phyloP scores from a whole-genome alignment of 768 basidiomycete genomes.

The Lactifluus echinatus region DNA sequence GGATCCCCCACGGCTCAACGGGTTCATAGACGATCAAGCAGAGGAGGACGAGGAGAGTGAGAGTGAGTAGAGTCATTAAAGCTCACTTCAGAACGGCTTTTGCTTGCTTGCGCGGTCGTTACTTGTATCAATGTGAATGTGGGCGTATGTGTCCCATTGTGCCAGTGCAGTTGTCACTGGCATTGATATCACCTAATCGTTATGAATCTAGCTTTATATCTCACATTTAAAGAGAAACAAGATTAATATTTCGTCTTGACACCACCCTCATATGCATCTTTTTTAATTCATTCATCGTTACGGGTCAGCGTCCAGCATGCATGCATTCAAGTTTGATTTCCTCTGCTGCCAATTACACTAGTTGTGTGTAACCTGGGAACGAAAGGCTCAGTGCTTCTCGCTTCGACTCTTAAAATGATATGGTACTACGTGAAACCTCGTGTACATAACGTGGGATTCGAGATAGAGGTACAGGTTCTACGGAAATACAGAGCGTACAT shows the following conservation, averaged over 20 bases:
- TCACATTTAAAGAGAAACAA: too few species aligned
- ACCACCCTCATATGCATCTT: too few species aligned
- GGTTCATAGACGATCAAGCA: constrained; percentile 53
- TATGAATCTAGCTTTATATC: too few species aligned
- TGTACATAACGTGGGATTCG: neutral
- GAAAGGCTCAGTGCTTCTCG: neutral
- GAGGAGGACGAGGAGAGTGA: constrained; percentile 43
- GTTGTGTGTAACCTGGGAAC: neutral
- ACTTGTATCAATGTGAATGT: too few species aligned
- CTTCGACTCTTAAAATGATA: neutral
- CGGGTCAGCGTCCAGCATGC: too few species aligned
- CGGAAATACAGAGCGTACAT: neutral
- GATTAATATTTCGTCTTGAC: too few species aligned
- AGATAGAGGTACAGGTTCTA: neutral
- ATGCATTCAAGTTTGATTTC: too few species aligned
- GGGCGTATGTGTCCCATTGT: neutral
- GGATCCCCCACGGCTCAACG: constrained; percentile 21
- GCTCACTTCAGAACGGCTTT: neutral
- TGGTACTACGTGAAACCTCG: neutral
- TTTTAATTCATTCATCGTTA: too few species aligned
- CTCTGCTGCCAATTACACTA: neutral
- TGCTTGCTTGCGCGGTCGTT: neutral
- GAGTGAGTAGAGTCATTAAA: constrained; percentile 14
- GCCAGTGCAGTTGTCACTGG: too few species aligned
- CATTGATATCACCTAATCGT: too few species aligned